These are phyloP conservation scores for Colletotrichum eleusines DNA, from an alignment of 2,329 filamentous ascomycete species.

Conservation along the genomic window DNA sequence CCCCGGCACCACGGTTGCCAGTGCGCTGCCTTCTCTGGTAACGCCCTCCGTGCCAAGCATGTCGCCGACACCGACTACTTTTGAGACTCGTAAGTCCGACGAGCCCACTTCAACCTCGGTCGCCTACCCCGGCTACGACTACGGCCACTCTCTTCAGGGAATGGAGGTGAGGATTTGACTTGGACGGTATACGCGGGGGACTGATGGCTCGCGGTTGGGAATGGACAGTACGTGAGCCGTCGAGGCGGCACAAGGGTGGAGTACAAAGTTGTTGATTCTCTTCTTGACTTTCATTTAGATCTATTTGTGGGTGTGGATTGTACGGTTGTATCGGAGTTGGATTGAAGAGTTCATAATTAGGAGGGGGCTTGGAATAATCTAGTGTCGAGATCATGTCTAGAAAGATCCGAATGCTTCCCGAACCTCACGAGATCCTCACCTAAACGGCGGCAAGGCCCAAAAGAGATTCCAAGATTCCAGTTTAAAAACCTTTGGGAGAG, in stretches of 20 bases:
- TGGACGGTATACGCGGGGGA: not conserved
- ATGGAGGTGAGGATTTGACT: not conserved
- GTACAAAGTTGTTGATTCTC: conserved; percentile 32
- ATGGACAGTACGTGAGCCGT: not conserved
- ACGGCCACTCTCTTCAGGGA: not conserved
- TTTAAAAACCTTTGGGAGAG: too few relatives aligned
- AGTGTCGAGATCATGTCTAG: not conserved
- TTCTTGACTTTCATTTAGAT: conserved; percentile 39
- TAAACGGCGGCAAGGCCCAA: too few relatives aligned
- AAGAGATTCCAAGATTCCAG: too few relatives aligned
- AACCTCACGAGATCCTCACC: too few relatives aligned
- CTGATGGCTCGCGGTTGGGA: too few relatives aligned
- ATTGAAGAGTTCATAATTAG: not conserved
- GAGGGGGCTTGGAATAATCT: not conserved
- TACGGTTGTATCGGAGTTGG: not conserved
- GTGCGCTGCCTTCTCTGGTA: conserved; percentile 24
- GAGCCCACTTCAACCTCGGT: not conserved
- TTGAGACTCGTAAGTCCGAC: conserved; percentile 23
- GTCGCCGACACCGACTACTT: conserved; percentile 3
- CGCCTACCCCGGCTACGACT: conserved; percentile 19
- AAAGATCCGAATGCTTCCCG: too few relatives aligned
- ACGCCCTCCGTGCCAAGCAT: conserved; percentile 1
- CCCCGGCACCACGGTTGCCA: conserved; percentile 15
- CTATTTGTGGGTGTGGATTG: not conserved
- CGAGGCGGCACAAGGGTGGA: not conserved